phyloP scores from a whole-genome alignment of 73 alveolate genomes.

The Stentor roeselii region DNA sequence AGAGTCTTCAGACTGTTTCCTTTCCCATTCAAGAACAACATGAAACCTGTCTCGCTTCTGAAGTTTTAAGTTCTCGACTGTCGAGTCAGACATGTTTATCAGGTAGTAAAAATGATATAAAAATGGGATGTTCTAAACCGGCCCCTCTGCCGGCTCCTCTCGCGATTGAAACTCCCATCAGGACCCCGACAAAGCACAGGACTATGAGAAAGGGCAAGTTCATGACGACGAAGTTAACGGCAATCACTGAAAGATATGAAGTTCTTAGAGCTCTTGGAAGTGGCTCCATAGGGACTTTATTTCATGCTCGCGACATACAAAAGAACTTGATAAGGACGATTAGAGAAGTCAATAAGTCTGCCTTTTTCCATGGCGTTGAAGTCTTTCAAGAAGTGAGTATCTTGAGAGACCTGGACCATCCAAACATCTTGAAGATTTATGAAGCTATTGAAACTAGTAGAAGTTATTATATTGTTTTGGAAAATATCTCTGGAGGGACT shows the following conservation, averaged over 20 bases:
- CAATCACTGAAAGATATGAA: not conserved
- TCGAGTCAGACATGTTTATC: not conserved
- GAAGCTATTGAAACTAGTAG: not conserved
- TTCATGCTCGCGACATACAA: not conserved
- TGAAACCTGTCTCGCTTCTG: not conserved
- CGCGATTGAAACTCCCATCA: not conserved
- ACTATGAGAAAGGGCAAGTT: not conserved
- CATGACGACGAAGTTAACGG: not conserved
- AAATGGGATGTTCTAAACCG: not conserved
- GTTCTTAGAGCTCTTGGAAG: slow-evolving; percentile 3
- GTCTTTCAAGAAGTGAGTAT: not conserved
- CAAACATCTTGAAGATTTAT: too few species aligned
- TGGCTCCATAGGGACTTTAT: not conserved
- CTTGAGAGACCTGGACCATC: not conserved
- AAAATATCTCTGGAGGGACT: slow-evolving; percentile 1
- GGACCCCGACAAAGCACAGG: not conserved
- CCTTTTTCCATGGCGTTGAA: not conserved
- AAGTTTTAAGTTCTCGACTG: not conserved
- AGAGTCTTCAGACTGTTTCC: not conserved
- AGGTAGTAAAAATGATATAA: not conserved
- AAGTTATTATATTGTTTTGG: not conserved
- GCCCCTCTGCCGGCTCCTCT: not conserved
- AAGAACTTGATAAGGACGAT: not conserved
- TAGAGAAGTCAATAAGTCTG: not conserved
- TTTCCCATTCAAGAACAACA: not conserved